Percentiles rank a stretch among this genome's conserved stretches.
Conservation (phyloP, 1,284 basidiomycete species). For the Hymenochaete sp. region DNA sequence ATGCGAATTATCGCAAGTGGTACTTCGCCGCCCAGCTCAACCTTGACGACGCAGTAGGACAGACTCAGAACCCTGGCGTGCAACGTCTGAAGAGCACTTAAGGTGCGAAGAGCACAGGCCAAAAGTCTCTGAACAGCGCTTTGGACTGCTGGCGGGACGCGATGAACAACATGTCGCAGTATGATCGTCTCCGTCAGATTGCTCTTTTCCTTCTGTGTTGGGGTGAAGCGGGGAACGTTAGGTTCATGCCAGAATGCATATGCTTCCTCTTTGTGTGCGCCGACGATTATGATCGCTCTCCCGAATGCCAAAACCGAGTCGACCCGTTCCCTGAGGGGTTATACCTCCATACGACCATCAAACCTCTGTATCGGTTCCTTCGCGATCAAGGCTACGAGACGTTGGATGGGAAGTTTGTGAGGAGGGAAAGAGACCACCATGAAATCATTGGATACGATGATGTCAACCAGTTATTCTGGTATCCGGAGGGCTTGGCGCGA, state of each 20-base stretch:
- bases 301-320: conserved; percentile 92
- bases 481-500: conserved; percentile 92
- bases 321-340: conserved; percentile 95
- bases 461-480: conserved; percentile 99
- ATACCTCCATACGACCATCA: conserved; percentile 87
- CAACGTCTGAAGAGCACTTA: conserved; percentile 66
- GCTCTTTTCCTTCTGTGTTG: conserved; percentile 95
- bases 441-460: conserved; percentile 98
- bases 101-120: conserved; percentile 47
- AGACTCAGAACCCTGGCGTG: conserved; percentile 88
- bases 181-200: conserved; percentile 93
- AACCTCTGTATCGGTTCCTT: conserved; percentile 93
- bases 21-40: conserved; percentile 99
- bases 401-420: conserved; percentile 89
- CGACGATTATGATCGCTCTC: conserved; percentile 97
- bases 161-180: conserved; percentile 99
- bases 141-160: conserved; percentile 93
- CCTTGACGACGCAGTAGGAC: conserved; percentile 96
- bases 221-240: conserved; percentile 97
- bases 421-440: conserved; percentile 91
- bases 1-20: conserved; percentile 98
- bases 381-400: conserved; percentile 98
- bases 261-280: conserved; percentile 99
- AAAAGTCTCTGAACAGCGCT: conserved; percentile 89
- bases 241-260: conserved; percentile 93